These are phyloP conservation scores for Elsinoe necatrix DNA, from an alignment of 2,329 filamentous ascomycete species.

Conservation along the genomic window DNA sequence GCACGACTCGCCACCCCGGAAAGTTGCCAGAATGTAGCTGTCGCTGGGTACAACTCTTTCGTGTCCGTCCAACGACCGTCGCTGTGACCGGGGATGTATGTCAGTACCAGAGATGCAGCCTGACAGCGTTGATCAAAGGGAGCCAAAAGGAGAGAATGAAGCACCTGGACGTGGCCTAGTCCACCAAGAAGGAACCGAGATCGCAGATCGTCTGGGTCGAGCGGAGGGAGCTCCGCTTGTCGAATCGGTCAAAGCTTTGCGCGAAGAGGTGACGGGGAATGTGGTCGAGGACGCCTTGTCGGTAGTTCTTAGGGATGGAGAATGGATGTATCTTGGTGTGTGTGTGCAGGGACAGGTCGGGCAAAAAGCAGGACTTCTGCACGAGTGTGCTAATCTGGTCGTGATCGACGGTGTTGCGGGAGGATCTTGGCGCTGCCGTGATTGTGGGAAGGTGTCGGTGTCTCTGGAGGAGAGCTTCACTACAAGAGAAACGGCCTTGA, in stretches of 20 bases:
- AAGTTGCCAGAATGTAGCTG: not conserved
- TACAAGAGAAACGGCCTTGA: not conserved
- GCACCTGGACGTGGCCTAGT: not conserved
- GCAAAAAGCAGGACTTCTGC: conserved; percentile 7
- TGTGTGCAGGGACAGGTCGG: not conserved
- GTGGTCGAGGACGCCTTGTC: not conserved
- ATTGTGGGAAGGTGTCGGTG: not conserved
- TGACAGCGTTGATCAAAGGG: not conserved
- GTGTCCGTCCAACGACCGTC: not conserved
- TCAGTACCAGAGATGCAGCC: not conserved
- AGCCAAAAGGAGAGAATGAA: not conserved
- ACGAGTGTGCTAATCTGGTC: conserved; percentile 10
- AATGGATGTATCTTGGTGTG: not conserved
- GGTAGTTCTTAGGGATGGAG: not conserved
- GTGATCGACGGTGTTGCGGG: conserved; percentile 12
- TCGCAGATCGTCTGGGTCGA: not conserved
- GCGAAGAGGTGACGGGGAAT: not conserved
- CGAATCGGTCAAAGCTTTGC: not conserved
- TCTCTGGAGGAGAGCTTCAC: not conserved
- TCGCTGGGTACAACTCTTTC: not conserved
- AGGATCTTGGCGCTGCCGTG: conserved; percentile 10
- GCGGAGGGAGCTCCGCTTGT: not conserved
- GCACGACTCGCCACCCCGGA: conserved; percentile 6
- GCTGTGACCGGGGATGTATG: not conserved
- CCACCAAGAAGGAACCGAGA: too few species aligned